These are phyloP conservation scores for Schizophyllum commune DNA, from an alignment of 1,284 basidiomycete genomes.

Conservation along the genomic window DNA sequence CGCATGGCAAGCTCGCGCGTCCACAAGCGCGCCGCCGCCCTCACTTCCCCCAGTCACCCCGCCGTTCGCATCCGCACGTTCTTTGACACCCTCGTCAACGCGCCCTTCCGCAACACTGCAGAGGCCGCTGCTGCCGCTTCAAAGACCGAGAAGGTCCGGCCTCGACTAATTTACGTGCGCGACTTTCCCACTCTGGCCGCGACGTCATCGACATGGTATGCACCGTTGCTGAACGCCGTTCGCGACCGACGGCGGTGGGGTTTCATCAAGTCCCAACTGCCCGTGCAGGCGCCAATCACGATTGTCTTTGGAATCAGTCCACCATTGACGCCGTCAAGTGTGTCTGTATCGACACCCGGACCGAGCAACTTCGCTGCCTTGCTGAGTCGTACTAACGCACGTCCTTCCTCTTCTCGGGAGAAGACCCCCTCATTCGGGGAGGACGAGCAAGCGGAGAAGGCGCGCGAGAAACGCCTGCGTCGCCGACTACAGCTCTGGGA, in stretches of 20 bases:
- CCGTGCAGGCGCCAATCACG: slow-evolving; percentile 61
- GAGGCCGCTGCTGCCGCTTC: neutral
- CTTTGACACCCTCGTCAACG: slow-evolving; percentile 68
- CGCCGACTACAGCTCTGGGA: slow-evolving; percentile 69
- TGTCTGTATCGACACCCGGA: slow-evolving; percentile 19
- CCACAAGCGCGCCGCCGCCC: slow-evolving; percentile 10
- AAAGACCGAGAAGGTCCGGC: slow-evolving; percentile 21
- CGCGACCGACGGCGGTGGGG: slow-evolving; percentile 61
- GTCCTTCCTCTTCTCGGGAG: slow-evolving; percentile 5
- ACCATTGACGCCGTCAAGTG: slow-evolving; percentile 43
- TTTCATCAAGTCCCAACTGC: slow-evolving; percentile 44
- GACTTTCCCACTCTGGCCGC: slow-evolving; percentile 71
- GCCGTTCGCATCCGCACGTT: slow-evolving; percentile 48
- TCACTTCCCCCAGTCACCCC: slow-evolving; percentile 15
- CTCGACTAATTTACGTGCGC: slow-evolving; percentile 78
- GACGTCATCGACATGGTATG: slow-evolving; percentile 73
- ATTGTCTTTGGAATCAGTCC: slow-evolving; percentile 82
- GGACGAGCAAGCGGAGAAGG: slow-evolving; percentile 52
- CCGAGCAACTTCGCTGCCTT: slow-evolving; percentile 19
- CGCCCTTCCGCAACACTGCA: slow-evolving; percentile 29
- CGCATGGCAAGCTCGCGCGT: neutral
- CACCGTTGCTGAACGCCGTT: slow-evolving; percentile 68
- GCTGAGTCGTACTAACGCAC: slow-evolving; percentile 10
- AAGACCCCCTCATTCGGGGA: slow-evolving; percentile 51
- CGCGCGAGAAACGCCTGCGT: slow-evolving; percentile 60